Conservation (phyloP, 495 filamentous ascomycete genomes). For the Astrocystis sublimbata region DNA sequence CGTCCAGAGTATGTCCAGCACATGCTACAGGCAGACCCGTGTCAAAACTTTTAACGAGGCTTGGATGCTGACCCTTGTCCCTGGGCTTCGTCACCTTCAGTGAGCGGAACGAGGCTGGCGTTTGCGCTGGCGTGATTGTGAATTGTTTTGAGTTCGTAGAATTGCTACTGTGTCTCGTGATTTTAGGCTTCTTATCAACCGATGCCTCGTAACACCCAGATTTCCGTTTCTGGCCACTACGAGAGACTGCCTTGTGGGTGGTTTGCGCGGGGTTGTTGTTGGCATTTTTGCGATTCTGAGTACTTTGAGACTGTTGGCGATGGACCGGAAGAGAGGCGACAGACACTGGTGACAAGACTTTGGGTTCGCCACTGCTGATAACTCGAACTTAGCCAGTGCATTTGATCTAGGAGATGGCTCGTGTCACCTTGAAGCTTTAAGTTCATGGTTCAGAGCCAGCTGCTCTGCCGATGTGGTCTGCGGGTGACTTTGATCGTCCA, state of each 20-base stretch:
- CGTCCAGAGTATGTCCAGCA: not conserved
- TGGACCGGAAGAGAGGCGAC: not conserved
- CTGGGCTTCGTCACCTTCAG: conserved; percentile 7
- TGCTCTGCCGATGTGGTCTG: not conserved
- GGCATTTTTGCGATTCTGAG: not conserved
- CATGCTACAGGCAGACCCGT: not conserved
- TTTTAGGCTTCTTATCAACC: not conserved
- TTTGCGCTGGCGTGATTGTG: not conserved
- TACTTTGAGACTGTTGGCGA: not conserved
- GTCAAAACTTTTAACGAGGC: not conserved
- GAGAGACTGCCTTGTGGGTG: not conserved
- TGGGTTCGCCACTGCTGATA: not conserved
- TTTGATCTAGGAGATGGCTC: not conserved
- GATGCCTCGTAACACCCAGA: not conserved
- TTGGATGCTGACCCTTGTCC: not conserved
- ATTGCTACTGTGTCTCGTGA: not conserved
- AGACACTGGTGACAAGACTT: not conserved
- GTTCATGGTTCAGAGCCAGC: not conserved
- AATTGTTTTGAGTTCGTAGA: not conserved
- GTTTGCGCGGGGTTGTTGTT: not conserved
- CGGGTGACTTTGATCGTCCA: not conserved
- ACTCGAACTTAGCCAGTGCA: not conserved
- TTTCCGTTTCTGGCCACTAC: conserved; percentile 1
- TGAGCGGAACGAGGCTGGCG: not conserved
- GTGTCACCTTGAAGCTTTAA: not conserved